Base-by-base conservation (phyloP, 2,329 filamentous ascomycete genomes). In the Botrytis paeoniae region DNA sequence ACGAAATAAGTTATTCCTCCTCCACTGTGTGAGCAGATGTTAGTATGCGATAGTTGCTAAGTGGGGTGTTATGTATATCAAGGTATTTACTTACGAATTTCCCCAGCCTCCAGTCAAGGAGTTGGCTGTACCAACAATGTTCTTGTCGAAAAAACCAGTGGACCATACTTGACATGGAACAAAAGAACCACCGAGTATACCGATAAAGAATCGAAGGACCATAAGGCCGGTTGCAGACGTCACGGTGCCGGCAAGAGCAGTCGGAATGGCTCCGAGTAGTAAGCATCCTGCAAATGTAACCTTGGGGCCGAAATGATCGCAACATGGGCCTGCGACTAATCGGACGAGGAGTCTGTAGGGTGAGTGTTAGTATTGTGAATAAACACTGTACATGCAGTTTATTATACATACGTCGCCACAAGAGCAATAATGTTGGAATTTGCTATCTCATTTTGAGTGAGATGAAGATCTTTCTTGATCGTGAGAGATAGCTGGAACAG, bases 361-460 rank as follows among this genome's bases (percentile, higher is more conserved):
- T 25, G 29, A 41, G 29, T 62, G 51, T 75, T 39, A 75, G 63
- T 68, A 59, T 32, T 14, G 0, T 32, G 29, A 3, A 60, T 35
- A 14, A 20, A 60, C 5, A 37, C 32, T 22, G 62, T 66, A 45
- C 29, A 43, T 25, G 48, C 18, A 22, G 32, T 45, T 22, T 65
- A 29, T 41, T n/a, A 39, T 51, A 75, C 77, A 76, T 59, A 78
- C 77, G 91, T 93, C 43, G 91, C 92, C 71, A 87, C 84, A 7
- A 97, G 85, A 9, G 94, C 94, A 73, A 96, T 88, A 75, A 97
- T 95, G 82, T 97, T 97, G 54, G 94, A 97, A 83, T 97, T 98
- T 77, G 92, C 89, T 70, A 97, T 86, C 81, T 97, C 87, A 48
- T 85, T 84, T 39, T 90, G 85, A 18, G 87, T 91, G 78, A 97